Base-by-base conservation (phyloP, 2,329 filamentous ascomycete genomes). In the Xylariaceae sp. region DNA sequence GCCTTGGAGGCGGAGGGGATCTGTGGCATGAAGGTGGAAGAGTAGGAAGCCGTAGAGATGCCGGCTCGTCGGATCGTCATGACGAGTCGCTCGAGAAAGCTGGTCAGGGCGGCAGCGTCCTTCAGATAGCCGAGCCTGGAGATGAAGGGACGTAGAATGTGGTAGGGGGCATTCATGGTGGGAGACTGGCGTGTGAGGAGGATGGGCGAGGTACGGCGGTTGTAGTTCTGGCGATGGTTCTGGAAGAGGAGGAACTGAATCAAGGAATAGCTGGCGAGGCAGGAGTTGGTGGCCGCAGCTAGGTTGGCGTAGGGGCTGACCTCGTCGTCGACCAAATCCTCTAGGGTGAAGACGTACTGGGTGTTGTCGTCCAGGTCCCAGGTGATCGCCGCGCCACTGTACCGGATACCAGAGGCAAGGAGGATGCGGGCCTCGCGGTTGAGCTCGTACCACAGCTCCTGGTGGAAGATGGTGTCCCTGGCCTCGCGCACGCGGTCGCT, bases 391-490 rank as follows among this genome's bases (percentile, higher is more conserved):
- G 80, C 72, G 12, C 78, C 82, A 33, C 81, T 76, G 12, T 84
- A 78, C 22, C 77, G 78, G 11, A 96, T 85, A 10, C 85, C 82
- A 52, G 88, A 84, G 11, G 84, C 82, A 3, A 85, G 77, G 18
- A 96, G 74, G 0, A 78, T 77, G 14, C 90, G 85, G 0, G 87
- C 84, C 69, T 99, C 94, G 15, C 89, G 80, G 45, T 86, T 85
- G 52, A 97, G 75, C 68, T 99, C 94, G 59, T 95, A 85, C 78
- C 90, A 96, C 1, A 99, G 72, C 65, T 99, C 94, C 63, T 91
- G 85, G 27, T 88, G 83, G 60, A 89, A 90, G 17, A 92, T 76
- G 44, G 87, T 89, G 66, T 94, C 87, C 49, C 89, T 79, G 2
- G 89, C 87, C 59, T 88, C 81, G 15, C 85, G 80, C 31, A 95